Evolutionary conservation across 192 early-diverging fungal species (phyloP).

Genomic region (Coemansia sp.): DNA sequence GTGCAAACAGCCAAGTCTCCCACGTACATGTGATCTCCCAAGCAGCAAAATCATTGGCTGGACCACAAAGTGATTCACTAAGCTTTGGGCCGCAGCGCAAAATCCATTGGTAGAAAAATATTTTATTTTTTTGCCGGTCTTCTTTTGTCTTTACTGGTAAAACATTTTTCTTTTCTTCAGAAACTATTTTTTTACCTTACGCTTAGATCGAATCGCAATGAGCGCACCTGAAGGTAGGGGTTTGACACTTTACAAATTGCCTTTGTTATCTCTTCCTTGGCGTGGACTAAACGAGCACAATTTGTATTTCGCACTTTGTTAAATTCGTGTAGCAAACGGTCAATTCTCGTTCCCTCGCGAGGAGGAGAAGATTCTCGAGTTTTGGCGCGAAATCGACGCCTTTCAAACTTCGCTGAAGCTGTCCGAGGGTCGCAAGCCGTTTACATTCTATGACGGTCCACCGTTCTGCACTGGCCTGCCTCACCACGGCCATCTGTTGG

Average conservation of each 20-base stretch:
- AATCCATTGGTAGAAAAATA: neutral
- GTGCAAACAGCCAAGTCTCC: neutral
- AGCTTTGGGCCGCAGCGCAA: neutral
- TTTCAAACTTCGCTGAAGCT: conserved; percentile 90
- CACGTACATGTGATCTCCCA: neutral
- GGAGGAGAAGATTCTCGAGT: conserved; percentile 91
- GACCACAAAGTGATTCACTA: conserved; percentile 14
- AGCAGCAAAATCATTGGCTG: neutral
- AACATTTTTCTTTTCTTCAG: neutral
- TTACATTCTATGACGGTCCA: conserved; percentile 97
- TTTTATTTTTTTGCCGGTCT: neutral
- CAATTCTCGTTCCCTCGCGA: conserved; percentile 89
- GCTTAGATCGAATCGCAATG: neutral
- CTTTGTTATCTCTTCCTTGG: neutral
- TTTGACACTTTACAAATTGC: neutral
- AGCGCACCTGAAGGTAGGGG: conserved; percentile 19
- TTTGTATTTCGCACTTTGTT: neutral
- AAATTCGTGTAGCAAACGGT: conserved; percentile 20
- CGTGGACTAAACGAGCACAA: neutral
- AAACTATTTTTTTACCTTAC: neutral
- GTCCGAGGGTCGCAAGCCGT: conserved; percentile 85
- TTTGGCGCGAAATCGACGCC: conserved; percentile 98
- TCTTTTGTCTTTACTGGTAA: neutral
- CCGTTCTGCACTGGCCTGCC: conserved; percentile 98
- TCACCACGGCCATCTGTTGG: conserved; percentile 98